Base-by-base conservation (phyloP, 305 asterid genomes). In the Plantago coronopus region DNA sequence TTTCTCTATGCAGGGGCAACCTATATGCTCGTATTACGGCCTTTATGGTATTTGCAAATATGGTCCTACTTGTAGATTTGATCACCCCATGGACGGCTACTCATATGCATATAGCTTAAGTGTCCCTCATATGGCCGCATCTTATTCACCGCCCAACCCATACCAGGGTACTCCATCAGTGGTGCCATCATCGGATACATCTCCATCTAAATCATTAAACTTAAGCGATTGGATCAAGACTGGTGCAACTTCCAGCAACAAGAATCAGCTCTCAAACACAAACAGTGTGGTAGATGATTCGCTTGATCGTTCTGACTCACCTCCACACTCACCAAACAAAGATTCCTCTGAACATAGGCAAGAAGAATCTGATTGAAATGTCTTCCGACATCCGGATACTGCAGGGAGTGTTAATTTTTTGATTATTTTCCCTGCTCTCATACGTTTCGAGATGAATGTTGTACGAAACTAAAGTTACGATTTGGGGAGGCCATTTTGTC, bases 41-140 rank as follows among this genome's bases (percentile, higher is more conserved):
- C 73, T 67, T 15, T 74, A 81, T 17, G 86, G 91, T 18, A 65
- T 84, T 43, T 84, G 91, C 91, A 81, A 72, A 68, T 84, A 67
- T 20, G 91, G 91, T 4, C 88, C 88, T 5, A 68, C 88, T 6
- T 81, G 91, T 72, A 76, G 62, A 64, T 84, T 62, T 44, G 91
- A 84, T 62, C 91, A 84, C 63, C 91, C 91, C 12, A 31, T 80
- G 84, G 78, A 72, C 3, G 86, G 83, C 47, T 79, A 79, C 61
- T 45, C 79, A 1, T 81, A 81, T 37, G 77, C 66, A 12, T 74
- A 82, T 22, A 59, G 70, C 57, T 12, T 72, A 59, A 58, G 63
- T 43, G 56, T 61, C 47, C 84, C 85, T 49, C 71, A 84, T 57
- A 67, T 72, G 23, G 74, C 77, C 47, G 7, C 69, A 19, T 63